Evolutionary conservation across 768 basidiomycete genomes (phyloP).

Genomic region (Mycena crocata): DNA sequence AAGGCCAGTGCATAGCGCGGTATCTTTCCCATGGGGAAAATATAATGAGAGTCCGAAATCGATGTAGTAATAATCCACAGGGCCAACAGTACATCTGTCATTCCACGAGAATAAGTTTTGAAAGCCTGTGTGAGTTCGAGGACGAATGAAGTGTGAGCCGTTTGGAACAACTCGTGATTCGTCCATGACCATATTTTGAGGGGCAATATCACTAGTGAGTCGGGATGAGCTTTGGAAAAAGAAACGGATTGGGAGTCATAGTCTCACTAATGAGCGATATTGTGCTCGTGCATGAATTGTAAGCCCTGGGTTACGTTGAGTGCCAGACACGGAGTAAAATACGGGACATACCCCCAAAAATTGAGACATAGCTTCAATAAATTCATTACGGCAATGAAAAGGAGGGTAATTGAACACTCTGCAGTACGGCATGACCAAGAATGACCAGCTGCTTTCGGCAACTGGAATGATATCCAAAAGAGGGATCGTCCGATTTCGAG

Average conservation of each 20-base stretch:
- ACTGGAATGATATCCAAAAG: constrained; percentile 9
- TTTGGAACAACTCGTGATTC: constrained; percentile 17
- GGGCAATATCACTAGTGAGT: constrained; percentile 11
- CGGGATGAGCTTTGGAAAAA: background rate
- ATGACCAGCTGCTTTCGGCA: constrained; percentile 6
- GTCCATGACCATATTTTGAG: constrained; percentile 30
- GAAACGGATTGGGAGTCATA: background rate
- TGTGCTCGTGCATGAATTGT: constrained; percentile 29
- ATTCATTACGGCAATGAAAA: constrained; percentile 29
- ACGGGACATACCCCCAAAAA: constrained; percentile 13
- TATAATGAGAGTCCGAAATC: constrained; percentile 24
- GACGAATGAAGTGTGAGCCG: constrained; percentile 14
- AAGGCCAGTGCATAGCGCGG: background rate
- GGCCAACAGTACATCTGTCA: constrained; percentile 11
- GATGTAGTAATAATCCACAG: constrained; percentile 28
- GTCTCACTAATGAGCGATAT: constrained; percentile 24
- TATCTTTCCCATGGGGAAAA: constrained; percentile 18
- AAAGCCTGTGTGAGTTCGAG: constrained; percentile 9
- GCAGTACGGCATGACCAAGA: constrained; percentile 29
- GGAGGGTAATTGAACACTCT: constrained; percentile 24
- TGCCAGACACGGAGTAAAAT: background rate
- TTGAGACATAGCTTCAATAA: constrained; percentile 28
- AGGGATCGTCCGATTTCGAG: constrained; percentile 13
- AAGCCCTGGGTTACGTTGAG: constrained; percentile 12
- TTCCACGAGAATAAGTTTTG: constrained; percentile 7